Evolutionary conservation across 768 basidiomycete species (phyloP), one percentile per base, ranked within the genome.

Genomic region (Trametes elegans): DNA sequence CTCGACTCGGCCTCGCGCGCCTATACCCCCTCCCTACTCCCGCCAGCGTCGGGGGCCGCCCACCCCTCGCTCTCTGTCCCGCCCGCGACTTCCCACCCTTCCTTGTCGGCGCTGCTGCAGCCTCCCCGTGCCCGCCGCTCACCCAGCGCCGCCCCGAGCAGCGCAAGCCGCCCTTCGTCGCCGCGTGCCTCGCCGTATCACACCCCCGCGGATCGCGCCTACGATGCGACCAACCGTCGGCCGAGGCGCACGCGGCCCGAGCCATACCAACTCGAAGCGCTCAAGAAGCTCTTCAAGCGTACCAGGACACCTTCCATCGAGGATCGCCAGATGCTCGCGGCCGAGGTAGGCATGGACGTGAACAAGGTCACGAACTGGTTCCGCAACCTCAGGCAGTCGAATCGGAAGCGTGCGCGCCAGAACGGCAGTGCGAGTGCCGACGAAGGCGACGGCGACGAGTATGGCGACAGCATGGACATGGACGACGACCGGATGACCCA

Each of bases 331-430:
- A 80, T 82, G 38, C 74, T 92, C 3, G 90, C 88, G 8, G 74
- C 79, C 21, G 85, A 90, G 71, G 81, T 90, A 55, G 89, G 87
- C 72, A 90, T 92, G 89, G 89, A 92, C 70, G 70, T 91, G 53
- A 85, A 84, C 60, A 90, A 89, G 71, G 88, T 92, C 48, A 90
- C 89, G 16, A 92, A 92, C 68, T 92, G 89, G 89, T 91, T 91
- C 76, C 78, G 89, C 31, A 92, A 92, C 66, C 76, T 91, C 53
- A 81, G 89, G 32, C 89, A 92, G 71, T 87, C 87, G 16, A 79
- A 88, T n/a, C 74, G 88, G 38, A 90, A 84, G 70, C 82, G 88
- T 21, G 78, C 80, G 4, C 71, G 80, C 73, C 59, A 67, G 71
- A 74, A 77, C 62, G 71, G 74, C 19, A 54, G 52, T 53, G 75